phyloP scores from a whole-genome alignment of 805 yeast genomes.

The Wickerhamiella qilinensis region DNA sequence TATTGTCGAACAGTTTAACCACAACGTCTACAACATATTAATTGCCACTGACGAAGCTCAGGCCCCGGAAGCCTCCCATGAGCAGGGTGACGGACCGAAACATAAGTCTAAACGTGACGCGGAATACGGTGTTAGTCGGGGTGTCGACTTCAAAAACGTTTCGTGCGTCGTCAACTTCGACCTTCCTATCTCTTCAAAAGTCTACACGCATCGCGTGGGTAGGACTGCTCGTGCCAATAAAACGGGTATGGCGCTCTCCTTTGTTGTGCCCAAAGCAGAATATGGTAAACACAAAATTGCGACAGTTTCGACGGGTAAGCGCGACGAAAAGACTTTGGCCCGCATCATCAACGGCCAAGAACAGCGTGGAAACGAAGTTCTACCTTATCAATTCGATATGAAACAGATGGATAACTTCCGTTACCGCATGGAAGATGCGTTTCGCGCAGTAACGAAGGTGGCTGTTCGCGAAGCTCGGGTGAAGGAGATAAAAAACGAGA shows the following conservation, averaged over 20 bases:
- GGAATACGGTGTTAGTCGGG: constrained; percentile 91
- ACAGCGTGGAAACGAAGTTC: constrained; percentile 45
- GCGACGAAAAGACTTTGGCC: constrained; percentile 72
- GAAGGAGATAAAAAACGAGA: constrained; percentile 72
- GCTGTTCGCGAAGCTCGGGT: constrained; percentile 88
- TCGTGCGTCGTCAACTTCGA: constrained; percentile 95
- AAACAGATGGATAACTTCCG: constrained; percentile 89
- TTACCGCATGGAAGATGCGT: constrained; percentile 93
- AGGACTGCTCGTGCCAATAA: constrained; percentile 97
- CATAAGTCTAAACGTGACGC: constrained; percentile 9
- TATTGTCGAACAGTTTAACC: constrained; percentile 89
- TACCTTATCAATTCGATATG: constrained; percentile 83
- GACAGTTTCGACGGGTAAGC: constrained; percentile 47
- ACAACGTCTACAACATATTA: constrained; percentile 66
- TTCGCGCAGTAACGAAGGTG: constrained; percentile 79
- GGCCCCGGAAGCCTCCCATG: constrained; percentile 22
- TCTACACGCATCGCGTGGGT: constrained; percentile 87
- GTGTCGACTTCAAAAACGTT: constrained; percentile 90
- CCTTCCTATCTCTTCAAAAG: constrained; percentile 72
- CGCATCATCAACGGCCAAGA: constrained; percentile 65
- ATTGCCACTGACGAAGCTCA: constrained; percentile 91
- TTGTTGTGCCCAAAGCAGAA: constrained; percentile 69
- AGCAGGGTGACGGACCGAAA: constrained; percentile 6
- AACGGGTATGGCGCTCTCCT: constrained; percentile 85
- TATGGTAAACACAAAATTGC: constrained; percentile 84